phyloP scores from a whole-genome alignment of 768 basidiomycete species.

The Erythrobasidium yunnanense region DNA sequence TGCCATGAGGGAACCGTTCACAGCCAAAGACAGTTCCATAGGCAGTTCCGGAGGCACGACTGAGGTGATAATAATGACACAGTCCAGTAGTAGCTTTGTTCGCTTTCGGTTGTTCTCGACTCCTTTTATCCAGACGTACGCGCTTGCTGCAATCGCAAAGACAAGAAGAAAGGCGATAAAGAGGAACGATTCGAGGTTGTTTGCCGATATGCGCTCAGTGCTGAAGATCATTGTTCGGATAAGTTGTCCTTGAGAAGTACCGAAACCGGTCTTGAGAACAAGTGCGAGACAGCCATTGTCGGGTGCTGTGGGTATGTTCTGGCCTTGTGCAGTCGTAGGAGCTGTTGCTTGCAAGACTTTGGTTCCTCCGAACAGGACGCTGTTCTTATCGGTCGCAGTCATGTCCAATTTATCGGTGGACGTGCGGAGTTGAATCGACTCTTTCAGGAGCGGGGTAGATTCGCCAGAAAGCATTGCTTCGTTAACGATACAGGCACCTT shows the following conservation, averaged over 20 bases:
- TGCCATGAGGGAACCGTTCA: slow-evolving; percentile 87
- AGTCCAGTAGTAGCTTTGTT: slow-evolving; percentile 86
- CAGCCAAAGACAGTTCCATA: slow-evolving; percentile 93
- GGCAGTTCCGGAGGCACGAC: slow-evolving; percentile 96
- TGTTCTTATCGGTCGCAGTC: slow-evolving; percentile 74
- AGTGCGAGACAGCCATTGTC: slow-evolving; percentile 86
- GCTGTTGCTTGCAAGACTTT: slow-evolving; percentile 76
- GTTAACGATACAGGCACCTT: slow-evolving; percentile 90
- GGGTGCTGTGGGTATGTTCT: slow-evolving; percentile 44
- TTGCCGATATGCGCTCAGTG: slow-evolving; percentile 89
- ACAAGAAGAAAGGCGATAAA: slow-evolving; percentile 96
- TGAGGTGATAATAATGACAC: slow-evolving; percentile 88
- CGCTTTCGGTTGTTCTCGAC: slow-evolving; percentile 87
- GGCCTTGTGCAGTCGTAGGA: slow-evolving; percentile 40
- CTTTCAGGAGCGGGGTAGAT: slow-evolving; percentile 91
- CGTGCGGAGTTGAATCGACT: slow-evolving; percentile 78
- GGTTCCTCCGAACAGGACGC: slow-evolving; percentile 88
- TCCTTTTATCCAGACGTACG: slow-evolving; percentile 97
- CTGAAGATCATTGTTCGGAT: slow-evolving; percentile 99
- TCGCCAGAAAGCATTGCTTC: slow-evolving; percentile 99
- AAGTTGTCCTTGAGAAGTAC: slow-evolving; percentile 91
- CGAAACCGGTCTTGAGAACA: slow-evolving; percentile 90
- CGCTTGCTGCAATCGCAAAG: slow-evolving; percentile 92
- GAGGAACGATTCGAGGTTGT: slow-evolving; percentile 86
- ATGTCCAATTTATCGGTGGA: slow-evolving; percentile 65